These are phyloP conservation scores for Rhodotorula kratochvilovae DNA, from an alignment of 768 basidiomycete genomes.

Conservation along the genomic window DNA sequence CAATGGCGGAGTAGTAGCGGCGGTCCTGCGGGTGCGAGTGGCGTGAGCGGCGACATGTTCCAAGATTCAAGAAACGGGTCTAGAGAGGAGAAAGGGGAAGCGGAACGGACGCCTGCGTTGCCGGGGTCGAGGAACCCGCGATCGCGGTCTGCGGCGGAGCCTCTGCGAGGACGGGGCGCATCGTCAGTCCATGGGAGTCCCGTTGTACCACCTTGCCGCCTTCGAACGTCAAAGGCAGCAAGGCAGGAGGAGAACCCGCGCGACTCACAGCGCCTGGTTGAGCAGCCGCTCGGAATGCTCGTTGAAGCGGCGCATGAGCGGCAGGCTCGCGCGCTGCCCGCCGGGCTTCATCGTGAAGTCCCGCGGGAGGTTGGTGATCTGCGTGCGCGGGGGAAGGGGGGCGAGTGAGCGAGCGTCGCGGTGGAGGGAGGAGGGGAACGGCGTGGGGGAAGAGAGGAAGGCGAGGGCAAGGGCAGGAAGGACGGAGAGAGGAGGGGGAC, in stretches of 20 bases:
- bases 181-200: too few relatives aligned
- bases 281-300: constrained; percentile 89
- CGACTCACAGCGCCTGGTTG: constrained; percentile 53
- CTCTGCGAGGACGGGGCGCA: not conserved
- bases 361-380: constrained; percentile 76
- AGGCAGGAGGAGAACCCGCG: not conserved
- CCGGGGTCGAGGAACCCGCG: constrained; percentile 56
- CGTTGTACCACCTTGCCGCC: too few relatives aligned
- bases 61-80: not conserved
- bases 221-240: too few relatives aligned
- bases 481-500: not conserved
- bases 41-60: not conserved
- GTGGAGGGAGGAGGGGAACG: too few relatives aligned
- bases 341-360: constrained; percentile 97
- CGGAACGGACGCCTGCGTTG: constrained; percentile 33
- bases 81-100: not conserved
- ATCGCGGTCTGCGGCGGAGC: not conserved
- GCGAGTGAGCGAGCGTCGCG: too few relatives aligned
- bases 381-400: too few relatives aligned
- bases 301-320: constrained; percentile 93
- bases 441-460: constrained; percentile 2
- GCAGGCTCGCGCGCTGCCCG: constrained; percentile 75
- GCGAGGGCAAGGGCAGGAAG: not conserved
- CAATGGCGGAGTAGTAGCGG: constrained; percentile 28
- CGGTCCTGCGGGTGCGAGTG: constrained; percentile 16